phyloP scores from a whole-genome alignment of 192 early-diverging fungal genomes.

The Gryganskiella cystojenkinii region DNA sequence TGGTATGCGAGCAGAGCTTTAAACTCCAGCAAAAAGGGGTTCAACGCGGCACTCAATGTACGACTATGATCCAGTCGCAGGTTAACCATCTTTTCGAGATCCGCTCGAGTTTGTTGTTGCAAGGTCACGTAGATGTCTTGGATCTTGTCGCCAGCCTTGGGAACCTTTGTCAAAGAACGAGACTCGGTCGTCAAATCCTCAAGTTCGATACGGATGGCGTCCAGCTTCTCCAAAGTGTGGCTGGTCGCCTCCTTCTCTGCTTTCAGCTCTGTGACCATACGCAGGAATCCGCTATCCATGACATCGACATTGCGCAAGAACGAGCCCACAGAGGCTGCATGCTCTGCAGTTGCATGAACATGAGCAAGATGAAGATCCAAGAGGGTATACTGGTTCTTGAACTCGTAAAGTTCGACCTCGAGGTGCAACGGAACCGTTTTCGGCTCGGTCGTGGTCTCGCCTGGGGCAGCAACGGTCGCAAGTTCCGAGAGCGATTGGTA shows the following conservation, averaged over 20 bases:
- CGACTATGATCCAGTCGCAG: conserved; percentile 11
- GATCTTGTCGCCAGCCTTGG: conserved; percentile 37
- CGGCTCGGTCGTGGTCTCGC: conserved; percentile 2
- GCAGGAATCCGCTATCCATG: conserved; percentile 43
- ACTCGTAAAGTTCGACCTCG: conserved; percentile 46
- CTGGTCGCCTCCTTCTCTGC: conserved; percentile 31
- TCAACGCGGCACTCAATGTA: conserved; percentile 12
- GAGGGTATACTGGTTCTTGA: conserved; percentile 23
- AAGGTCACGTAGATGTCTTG: conserved; percentile 10
- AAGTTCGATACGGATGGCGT: conserved; percentile 33
- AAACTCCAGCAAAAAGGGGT: conserved; percentile 23
- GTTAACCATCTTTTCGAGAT: conserved; percentile 24
- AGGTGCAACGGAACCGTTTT: conserved; percentile 42
- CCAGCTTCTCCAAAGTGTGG: conserved; percentile 29
- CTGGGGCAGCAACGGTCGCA: conserved; percentile 17
- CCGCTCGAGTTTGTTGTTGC: conserved; percentile 5
- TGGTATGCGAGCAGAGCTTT: conserved; percentile 35
- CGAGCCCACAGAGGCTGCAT: not conserved
- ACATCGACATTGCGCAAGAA: conserved; percentile 27
- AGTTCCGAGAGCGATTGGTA: conserved; percentile 35
- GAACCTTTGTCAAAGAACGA: conserved; percentile 9
- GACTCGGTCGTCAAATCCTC: conserved; percentile 11
- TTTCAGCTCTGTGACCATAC: conserved; percentile 35
- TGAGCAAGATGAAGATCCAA: conserved; percentile 36
- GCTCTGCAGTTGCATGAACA: conserved; percentile 4